These are phyloP conservation scores for Mytilinidion resinicola DNA, from an alignment of 495 filamentous ascomycete species.

Conservation along the genomic window DNA sequence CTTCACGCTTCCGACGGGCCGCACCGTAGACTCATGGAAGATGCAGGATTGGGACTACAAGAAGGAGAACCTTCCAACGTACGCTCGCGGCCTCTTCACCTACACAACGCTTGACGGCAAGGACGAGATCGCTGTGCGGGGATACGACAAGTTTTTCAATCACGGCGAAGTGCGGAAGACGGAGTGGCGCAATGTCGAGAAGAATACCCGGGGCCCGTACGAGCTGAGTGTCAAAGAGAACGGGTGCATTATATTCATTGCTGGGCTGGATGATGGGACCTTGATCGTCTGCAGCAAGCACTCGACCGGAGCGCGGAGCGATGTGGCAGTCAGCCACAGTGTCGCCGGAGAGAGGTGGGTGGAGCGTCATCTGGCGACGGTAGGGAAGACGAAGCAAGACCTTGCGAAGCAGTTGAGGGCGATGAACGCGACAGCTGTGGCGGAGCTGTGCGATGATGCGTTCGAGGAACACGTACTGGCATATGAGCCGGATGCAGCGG, in stretches of 20 bases:
- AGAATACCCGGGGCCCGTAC: conserved; percentile 78
- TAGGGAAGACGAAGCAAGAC: conserved; percentile 71
- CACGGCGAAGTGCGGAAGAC: conserved; percentile 70
- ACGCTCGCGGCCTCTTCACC: conserved; percentile 90
- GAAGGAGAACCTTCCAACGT: conserved; percentile 71
- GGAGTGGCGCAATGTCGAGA: conserved; percentile 71
- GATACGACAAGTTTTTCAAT: conserved; percentile 99
- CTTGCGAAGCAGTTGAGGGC: conserved; percentile 66
- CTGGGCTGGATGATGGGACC: conserved; percentile 78
- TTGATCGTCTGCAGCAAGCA: conserved; percentile 97
- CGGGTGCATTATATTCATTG: conserved; percentile 97
- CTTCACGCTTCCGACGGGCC: conserved; percentile 54
- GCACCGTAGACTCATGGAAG: conserved; percentile 82
- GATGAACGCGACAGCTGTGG: conserved; percentile 87
- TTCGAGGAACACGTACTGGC: conserved; percentile 97
- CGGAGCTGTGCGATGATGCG: conserved; percentile 89
- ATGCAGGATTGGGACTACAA: conserved; percentile 96
- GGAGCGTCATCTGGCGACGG: conserved; percentile 63
- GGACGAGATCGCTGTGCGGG: conserved; percentile 73
- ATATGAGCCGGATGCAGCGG: conserved; percentile 75
- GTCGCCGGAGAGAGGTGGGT: conserved; percentile 78
- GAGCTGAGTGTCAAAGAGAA: conserved; percentile 97
- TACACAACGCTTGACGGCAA: conserved; percentile 53
- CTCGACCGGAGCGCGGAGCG: conserved; percentile 71
- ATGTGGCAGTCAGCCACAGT: conserved; percentile 71